A percentile compares a stretch with the other conserved stretches of the same genome.
Conservation (phyloP, 1,139 yeast species). For the Waltiozyma sp. region DNA sequence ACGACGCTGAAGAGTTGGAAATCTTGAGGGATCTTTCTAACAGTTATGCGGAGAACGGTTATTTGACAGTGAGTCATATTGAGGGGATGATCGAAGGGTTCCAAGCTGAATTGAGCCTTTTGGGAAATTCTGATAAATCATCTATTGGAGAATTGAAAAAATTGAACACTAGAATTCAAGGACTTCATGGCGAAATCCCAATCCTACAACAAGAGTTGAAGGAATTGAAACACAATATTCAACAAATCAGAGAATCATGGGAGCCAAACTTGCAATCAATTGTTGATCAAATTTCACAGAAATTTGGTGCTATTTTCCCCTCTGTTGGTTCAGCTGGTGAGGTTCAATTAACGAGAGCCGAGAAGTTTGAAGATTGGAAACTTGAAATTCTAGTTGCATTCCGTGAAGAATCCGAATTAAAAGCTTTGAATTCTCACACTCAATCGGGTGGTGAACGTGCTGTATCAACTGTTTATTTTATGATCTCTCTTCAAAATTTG, state of each 20-base stretch:
- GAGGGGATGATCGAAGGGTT: slow-evolving; percentile 24
- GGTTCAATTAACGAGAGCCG: slow-evolving; percentile 44
- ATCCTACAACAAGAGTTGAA: slow-evolving; percentile 15
- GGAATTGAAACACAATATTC: slow-evolving; percentile 28
- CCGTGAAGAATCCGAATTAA: slow-evolving; percentile 61
- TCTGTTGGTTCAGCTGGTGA: slow-evolving; percentile 81
- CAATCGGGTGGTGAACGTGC: slow-evolving; percentile 99
- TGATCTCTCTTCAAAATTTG: slow-evolving; percentile 86
- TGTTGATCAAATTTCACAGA: slow-evolving; percentile 42
- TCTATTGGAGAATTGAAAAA: slow-evolving; percentile 28
- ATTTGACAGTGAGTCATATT: slow-evolving; percentile 30
- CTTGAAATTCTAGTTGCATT: slow-evolving; percentile 79
- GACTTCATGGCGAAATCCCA: slow-evolving; percentile 14
- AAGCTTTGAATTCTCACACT: slow-evolving; percentile 67
- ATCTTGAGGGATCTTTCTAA: slow-evolving; percentile 34
- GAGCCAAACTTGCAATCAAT: slow-evolving; percentile 45
- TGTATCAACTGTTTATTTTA: slow-evolving; percentile 81
- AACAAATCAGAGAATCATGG: slow-evolving; percentile 35
- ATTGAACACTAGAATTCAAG: slow-evolving; percentile 20
- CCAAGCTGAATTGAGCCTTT: slow-evolving; percentile 25
- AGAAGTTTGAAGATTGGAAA: slow-evolving; percentile 65
- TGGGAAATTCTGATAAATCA: slow-evolving; percentile 28
- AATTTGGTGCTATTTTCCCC: slow-evolving; percentile 56
- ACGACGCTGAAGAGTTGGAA: slow-evolving; percentile 33
- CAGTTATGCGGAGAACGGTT: slow-evolving; percentile 30